Base-by-base conservation (phyloP, 2,329 filamentous ascomycete genomes). In the Cercospora citrullina region DNA sequence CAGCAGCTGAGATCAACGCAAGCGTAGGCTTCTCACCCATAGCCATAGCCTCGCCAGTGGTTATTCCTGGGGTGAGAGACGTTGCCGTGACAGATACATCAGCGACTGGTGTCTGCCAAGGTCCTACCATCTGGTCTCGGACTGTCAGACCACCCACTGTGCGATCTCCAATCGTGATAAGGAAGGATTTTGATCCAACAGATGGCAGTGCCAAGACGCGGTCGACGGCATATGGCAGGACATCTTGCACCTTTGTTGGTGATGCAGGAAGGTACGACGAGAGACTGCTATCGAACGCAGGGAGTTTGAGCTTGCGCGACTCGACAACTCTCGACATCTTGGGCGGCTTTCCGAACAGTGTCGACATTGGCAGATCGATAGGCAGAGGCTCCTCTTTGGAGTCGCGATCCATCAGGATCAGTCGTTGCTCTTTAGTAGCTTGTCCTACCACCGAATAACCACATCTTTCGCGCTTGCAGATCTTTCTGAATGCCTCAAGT, bases 121-220 rank as follows among this genome's bases (percentile, higher is more conserved):
- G 93, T 1, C 95, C 95, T 64, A 97, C 94, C 88, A 98, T 94
- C 80, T 98, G 95, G 77, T 98, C 95, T 71, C 94, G 88, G 9
- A 91, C 89, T 7, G 92, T 93, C 67, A 98, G 85, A 61, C 94
- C 95, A 72, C 94, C 94, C 31, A 98, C 94, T 30, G 91, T 93
- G 70, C 95, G 88, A 79, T 98, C 95, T 60, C 91, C 94, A 72
- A 98, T 99, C 1, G 95, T 98, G 76, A 99, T 97, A 42, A 99
- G 85, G 84, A 98, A 99, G 23, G 91, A 93, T 81, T 98, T 98
- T 23, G 94, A 97, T n/a, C 93, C 94, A 23, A 98, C 95, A 1
- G 94, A 87, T 21, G 95, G 94, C 63, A 98, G 84, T 60, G 88
- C 88, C 64, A 98, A 88, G 2, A 98, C 93, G 69, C 93, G 85